Evolutionary conservation across 345 rosid genomes (phyloP).

Genomic region (Dipteronia dyeriana): DNA sequence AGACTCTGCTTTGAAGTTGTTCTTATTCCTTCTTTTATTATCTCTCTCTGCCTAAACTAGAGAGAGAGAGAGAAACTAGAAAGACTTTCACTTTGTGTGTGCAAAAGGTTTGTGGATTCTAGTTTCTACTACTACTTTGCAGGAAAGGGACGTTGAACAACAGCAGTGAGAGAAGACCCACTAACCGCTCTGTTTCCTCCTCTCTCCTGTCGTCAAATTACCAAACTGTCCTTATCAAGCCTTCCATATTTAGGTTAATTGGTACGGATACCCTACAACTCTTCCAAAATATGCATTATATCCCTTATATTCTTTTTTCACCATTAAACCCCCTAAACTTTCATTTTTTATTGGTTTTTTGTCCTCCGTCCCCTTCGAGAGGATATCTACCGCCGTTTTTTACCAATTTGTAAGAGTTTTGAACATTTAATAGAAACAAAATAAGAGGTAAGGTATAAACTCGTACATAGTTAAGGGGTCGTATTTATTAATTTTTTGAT

Average conservation of each 20-base stretch:
- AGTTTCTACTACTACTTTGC: slow-evolving; percentile 32
- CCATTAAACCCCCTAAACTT: no score
- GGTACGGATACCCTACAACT: no score
- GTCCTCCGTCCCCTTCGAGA: no score
- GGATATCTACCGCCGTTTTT: no score
- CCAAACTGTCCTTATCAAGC: slow-evolving; percentile 24
- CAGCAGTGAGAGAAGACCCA: slow-evolving; percentile 40
- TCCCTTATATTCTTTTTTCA: no score
- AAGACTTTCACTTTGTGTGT: slow-evolving; percentile 2
- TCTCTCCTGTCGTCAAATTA: slow-evolving; percentile 15
- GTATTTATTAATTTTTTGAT: no score
- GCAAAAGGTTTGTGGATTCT: slow-evolving; percentile 9
- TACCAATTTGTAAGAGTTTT: no score
- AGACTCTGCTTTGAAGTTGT: slow-evolving; percentile 12
- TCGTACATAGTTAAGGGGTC: no score
- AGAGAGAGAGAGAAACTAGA: slow-evolving; percentile 8
- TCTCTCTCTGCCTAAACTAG: neutral
- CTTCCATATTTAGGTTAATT: neutral
- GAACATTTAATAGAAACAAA: no score
- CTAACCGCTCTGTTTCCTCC: slow-evolving; percentile 31
- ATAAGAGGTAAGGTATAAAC: no score
- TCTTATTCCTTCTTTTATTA: neutral
- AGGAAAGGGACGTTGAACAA: slow-evolving; percentile 52
- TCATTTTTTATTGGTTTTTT: no score
- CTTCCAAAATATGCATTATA: no score